A percentile compares a stretch with the other conserved stretches of the same genome.
Evolutionary conservation across 2,329 filamentous ascomycete genomes (phyloP).

Genomic region (Scytalidium sp.): DNA sequence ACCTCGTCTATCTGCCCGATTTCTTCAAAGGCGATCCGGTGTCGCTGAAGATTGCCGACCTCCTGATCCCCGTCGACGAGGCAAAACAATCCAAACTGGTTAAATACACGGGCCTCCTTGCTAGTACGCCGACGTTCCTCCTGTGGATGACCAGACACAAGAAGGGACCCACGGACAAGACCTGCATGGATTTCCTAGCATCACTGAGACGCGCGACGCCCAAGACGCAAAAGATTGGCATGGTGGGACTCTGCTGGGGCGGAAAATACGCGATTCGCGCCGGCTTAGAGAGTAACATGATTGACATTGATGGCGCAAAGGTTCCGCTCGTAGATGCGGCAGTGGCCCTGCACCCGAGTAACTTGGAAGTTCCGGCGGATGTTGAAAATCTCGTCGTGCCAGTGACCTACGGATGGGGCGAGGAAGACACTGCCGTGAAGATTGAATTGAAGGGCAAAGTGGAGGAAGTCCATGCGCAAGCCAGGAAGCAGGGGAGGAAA

Average conservation of each 20-base stretch:
- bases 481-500: constrained; percentile 17
- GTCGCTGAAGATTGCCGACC: constrained; percentile 29
- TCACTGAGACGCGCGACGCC: constrained; percentile 28
- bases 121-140: constrained; percentile 26
- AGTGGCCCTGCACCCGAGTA: constrained; percentile 34
- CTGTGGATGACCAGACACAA: constrained; percentile 33
- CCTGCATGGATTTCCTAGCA: constrained; percentile 32
- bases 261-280: constrained; percentile 32
- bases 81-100: constrained; percentile 29
- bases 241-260: constrained; percentile 36
- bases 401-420: constrained; percentile 29
- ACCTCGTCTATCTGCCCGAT: constrained; percentile 29
- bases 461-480: constrained; percentile 24
- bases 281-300: constrained; percentile 27
- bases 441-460: constrained; percentile 28
- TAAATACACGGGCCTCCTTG: constrained; percentile 37
- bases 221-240: constrained; percentile 28
- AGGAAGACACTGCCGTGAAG: constrained; percentile 25
- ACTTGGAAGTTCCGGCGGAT: constrained; percentile 32
- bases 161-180: constrained; percentile 24
- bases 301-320: constrained; percentile 31
- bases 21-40: constrained; percentile 31
- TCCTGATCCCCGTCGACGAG: constrained; percentile 33
- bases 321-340: constrained; percentile 33
- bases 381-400: constrained; percentile 28